These are phyloP conservation scores for Scleroderma citrinum DNA, from an alignment of 768 basidiomycete species.

Conservation along the genomic window DNA sequence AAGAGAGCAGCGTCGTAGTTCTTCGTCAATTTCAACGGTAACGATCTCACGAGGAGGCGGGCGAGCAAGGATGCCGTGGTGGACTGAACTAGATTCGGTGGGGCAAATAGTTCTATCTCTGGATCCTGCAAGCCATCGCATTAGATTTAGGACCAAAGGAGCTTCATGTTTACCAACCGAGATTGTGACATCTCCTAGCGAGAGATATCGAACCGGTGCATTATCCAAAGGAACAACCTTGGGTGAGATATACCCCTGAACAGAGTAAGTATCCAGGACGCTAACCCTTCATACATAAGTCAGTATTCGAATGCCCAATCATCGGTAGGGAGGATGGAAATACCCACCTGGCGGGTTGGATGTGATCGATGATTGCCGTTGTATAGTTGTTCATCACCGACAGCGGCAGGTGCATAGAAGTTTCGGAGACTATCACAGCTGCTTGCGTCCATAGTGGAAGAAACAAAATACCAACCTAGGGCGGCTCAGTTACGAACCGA, in stretches of 20 bases:
- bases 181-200: conserved; percentile 15
- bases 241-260: conserved; percentile 41
- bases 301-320: neutral
- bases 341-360: conserved; percentile 44
- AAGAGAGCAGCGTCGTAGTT: conserved; percentile 23
- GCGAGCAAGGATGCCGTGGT: conserved; percentile 49
- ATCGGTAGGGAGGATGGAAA: neutral
- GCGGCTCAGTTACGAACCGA: conserved; percentile 2
- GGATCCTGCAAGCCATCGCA: conserved; percentile 22
- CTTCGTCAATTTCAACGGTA: neutral
- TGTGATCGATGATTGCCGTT: conserved; percentile 31
- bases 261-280: conserved; percentile 49
- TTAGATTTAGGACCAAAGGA: neutral
- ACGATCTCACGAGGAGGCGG: conserved; percentile 11
- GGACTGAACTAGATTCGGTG: conserved; percentile 53
- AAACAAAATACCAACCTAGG: conserved; percentile 48
- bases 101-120: conserved; percentile 35
- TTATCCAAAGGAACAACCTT: conserved; percentile 30
- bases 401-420: conserved; percentile 39
- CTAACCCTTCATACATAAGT: conserved; percentile 32
- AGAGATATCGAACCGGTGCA: conserved; percentile 51
- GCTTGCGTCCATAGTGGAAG: conserved; percentile 42
- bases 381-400: conserved; percentile 48
- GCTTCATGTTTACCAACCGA: conserved; percentile 6
- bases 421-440: conserved; percentile 49